phyloP scores from a whole-genome alignment of 108 stramenopile species.

The Cylindrotheca closterium region DNA sequence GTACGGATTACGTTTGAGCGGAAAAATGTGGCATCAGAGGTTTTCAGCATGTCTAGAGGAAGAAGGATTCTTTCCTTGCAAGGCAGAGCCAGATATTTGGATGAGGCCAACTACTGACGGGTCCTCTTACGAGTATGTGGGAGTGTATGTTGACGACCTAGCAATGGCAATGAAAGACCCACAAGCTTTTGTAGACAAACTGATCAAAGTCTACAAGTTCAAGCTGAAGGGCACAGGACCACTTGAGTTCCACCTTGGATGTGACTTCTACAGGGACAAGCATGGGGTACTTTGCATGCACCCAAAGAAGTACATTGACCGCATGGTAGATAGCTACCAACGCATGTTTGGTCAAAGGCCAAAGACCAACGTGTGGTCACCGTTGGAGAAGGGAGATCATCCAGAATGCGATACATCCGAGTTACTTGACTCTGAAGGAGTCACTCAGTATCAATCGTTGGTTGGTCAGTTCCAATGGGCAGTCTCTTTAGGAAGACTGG shows the following conservation, averaged over 20 bases:
- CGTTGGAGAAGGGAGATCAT: constrained; percentile 22
- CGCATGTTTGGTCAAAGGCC: constrained; percentile 27
- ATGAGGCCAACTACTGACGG: constrained; percentile 9
- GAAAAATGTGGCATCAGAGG: constrained; percentile 10
- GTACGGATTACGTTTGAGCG: constrained; percentile 29
- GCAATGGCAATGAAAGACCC: constrained; percentile 12
- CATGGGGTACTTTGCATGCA: constrained; percentile 17
- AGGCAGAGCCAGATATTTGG: constrained; percentile 46
- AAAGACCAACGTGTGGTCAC: constrained; percentile 3
- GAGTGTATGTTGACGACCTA: constrained; percentile 37
- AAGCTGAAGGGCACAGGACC: constrained; percentile 38
- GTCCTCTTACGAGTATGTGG: constrained; percentile 42
- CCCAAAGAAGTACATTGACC: constrained; percentile 34
- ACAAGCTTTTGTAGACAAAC: constrained; percentile 2
- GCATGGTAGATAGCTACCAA: constrained; percentile 10
- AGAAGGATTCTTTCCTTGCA: constrained; percentile 29
- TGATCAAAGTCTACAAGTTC: constrained; percentile 18
- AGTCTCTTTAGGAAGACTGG: constrained; percentile 26
- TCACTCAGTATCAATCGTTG: constrained; percentile 21
- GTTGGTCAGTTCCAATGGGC: constrained; percentile 30
- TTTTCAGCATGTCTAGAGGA: constrained; percentile 4
- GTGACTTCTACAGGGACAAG: constrained; percentile 23
- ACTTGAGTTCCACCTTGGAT: constrained; percentile 32
- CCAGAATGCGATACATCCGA: constrained; percentile 33
- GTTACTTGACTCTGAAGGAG: constrained; percentile 7